Base-by-base conservation (phyloP, 1,284 basidiomycete genomes). In the Microbotryomycetes sp. region DNA sequence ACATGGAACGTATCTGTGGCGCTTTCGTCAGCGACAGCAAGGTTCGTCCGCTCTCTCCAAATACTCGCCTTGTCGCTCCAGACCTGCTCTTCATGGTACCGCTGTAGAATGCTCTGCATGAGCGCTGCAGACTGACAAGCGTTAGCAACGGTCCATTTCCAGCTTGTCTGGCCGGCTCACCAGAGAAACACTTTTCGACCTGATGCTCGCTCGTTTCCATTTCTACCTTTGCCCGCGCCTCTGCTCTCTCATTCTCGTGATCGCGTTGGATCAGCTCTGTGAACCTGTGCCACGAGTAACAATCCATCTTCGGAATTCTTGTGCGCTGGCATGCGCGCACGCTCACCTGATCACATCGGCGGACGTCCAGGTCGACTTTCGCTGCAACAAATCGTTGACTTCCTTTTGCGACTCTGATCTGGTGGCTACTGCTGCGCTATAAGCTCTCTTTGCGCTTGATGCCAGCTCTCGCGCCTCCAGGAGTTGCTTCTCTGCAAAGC, bases 31-130 rank as follows among this genome's bases (percentile, higher is more conserved):
- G 24, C n/a, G 45, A 27, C n/a, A 30, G 30, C 3, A 21, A 7
- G 15, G 23, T 27, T 5, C 5, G 21, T 1, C 7, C 9, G 16
- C 23, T 50, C 21, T 4, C 24, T n/a, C 11, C 24, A 26, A 1
- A 4, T 16, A 54, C 62, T 13, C 35, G 72, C 72, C 78, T 97
- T 97, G 79, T 97, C 92, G 62, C 88, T 91, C 92, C 92, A 97
- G 5, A 94, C 85, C 75, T 97, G 92, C 74, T 96, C 92, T 76
- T 96, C 92, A 77, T 97, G 92, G 74, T 97, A 97, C 29, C 91
- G 72, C 54, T 75, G 84, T 59, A 97, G 81, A 70, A 96, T 96
- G 3, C 83, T 79, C 61, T 85, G 85, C 85, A 92, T 89, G 62
- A 96, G 80, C 71, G 84, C 85, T 69, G 31, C 16, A 2, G 41